phyloP scores from a whole-genome alignment of 192 early-diverging fungal species.

The Backusella australiensis region DNA sequence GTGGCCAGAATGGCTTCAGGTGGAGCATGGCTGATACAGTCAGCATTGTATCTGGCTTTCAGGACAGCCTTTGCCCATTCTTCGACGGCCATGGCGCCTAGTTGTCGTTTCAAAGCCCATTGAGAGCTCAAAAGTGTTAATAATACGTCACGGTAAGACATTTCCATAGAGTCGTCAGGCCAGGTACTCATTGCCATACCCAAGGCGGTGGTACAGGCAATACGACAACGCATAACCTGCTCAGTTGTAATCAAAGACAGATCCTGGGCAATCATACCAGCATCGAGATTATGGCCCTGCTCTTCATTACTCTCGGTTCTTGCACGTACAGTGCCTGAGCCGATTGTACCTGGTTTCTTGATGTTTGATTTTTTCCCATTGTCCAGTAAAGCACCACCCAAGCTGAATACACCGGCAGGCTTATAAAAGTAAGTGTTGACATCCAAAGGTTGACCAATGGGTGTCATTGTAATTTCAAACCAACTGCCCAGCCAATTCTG shows the following conservation, averaged over 20 bases:
- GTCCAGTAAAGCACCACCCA: constrained; percentile 20
- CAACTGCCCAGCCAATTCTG: constrained; percentile 44
- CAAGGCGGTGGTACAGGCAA: constrained; percentile 74
- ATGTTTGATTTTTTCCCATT: background rate
- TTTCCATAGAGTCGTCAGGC: constrained; percentile 47
- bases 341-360: background rate
- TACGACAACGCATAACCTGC: constrained; percentile 77
- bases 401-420: constrained; percentile 43
- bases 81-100: constrained; percentile 74
- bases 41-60: constrained; percentile 27
- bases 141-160: constrained; percentile 52
- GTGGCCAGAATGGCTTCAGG: constrained; percentile 32
- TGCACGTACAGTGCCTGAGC: background rate
- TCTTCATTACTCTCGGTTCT: constrained; percentile 30
- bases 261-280: constrained; percentile 91
- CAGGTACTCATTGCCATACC: constrained; percentile 69
- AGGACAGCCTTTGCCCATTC: constrained; percentile 69
- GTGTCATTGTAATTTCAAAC: constrained; percentile 80
- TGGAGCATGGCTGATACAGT: constrained; percentile 28
- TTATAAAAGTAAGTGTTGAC: constrained; percentile 39
- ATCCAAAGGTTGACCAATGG: constrained; percentile 80
- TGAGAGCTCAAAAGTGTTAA: constrained; percentile 62
- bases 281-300: constrained; percentile 74
- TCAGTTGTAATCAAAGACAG: constrained; percentile 75
- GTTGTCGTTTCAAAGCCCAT: constrained; percentile 76